Evolutionary conservation across 371 early-diverging fungal species (phyloP), one percentile per base, ranked within the genome.

Genomic region (Syncephalastrum racemosum): DNA sequence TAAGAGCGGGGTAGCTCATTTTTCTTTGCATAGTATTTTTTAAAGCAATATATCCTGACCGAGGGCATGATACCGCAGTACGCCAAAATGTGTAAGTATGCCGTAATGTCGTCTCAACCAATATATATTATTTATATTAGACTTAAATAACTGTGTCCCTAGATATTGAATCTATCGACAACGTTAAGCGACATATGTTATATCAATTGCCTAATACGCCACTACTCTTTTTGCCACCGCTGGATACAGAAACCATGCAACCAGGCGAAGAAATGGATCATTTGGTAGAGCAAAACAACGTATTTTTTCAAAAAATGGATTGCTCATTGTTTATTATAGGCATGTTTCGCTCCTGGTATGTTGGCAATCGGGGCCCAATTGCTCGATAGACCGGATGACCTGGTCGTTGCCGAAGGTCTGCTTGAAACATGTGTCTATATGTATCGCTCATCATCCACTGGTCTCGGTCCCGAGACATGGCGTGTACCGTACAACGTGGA

Each of bases 291-390:
- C 1, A 20, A 19, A 54, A 69, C 18, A 49, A 70, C 63, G 64
- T 20, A 40, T 70, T 45, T 8, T 70, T 15, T 65, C 67, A 31
- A 2, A 8, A 8, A 12, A 5, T 12, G 6, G 12, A 2, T 10
- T 8, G 10, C 36, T 31, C 36, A 19, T n/a, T 14, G 19, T 48
- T 65, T 4, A 56, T 14, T 49, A 54, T 43, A 55, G 53, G 16
- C 81, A 3, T 90, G 89, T 62, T 91, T 89, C 58, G 80, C 84
- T 14, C 85, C 85, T 18, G 90, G 90, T 10, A 85, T 88, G 77
- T 63, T 91, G 39, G 80, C 84, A 0, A 67, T 85, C 18, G 88
- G 86, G 3, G 66, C 84, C 24, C 66, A 71, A 27, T 73, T 68
- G 42, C 71, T 75, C 23, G 60, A 78, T 39, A 53, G 71, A 42